Conservation (phyloP, 1,139 yeast species). For the Diutina pseudorugosa region DNA sequence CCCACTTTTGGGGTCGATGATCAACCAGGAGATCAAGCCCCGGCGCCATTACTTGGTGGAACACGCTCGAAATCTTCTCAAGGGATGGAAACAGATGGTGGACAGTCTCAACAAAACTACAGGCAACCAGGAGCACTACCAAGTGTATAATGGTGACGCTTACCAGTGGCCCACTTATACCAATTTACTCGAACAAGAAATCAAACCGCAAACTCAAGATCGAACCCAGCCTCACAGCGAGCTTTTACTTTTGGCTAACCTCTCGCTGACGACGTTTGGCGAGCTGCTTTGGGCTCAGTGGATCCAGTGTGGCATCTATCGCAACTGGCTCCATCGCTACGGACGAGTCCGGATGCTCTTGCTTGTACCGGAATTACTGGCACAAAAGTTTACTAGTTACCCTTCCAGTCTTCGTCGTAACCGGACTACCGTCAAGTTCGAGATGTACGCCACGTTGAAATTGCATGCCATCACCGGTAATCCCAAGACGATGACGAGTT, state of each 20-base stretch:
- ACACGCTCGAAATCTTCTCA: conserved; percentile 26
- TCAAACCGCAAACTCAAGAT: conserved; percentile 29
- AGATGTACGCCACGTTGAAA: conserved; percentile 42
- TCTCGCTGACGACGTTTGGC: conserved; percentile 38
- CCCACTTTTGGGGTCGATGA: conserved; percentile 40
- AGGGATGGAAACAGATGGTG: conserved; percentile 17
- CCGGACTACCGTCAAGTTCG: conserved; percentile 49
- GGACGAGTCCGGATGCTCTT: conserved; percentile 66
- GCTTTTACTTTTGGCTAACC: conserved; percentile 53
- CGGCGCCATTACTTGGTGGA: conserved; percentile 49
- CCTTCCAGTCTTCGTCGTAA: conserved; percentile 35
- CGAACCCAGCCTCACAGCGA: conserved; percentile 45
- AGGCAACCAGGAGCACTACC: conserved; percentile 19
- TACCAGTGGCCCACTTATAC: conserved; percentile 54
- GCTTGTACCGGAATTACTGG: conserved; percentile 47
- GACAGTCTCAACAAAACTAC: conserved; percentile 13
- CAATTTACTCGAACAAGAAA: conserved; percentile 24
- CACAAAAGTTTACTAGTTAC: conserved; percentile 46
- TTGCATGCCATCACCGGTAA: conserved; percentile 34
- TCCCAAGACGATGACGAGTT: conserved; percentile 10
- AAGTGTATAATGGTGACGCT: conserved; percentile 33
- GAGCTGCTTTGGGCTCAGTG: conserved; percentile 71
- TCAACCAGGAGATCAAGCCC: conserved; percentile 48
- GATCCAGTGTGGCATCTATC: conserved; percentile 53
- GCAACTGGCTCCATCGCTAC: conserved; percentile 64